Evolutionary conservation across 148 eudicot species (phyloP).

Genomic region (Oxyria digyna): DNA sequence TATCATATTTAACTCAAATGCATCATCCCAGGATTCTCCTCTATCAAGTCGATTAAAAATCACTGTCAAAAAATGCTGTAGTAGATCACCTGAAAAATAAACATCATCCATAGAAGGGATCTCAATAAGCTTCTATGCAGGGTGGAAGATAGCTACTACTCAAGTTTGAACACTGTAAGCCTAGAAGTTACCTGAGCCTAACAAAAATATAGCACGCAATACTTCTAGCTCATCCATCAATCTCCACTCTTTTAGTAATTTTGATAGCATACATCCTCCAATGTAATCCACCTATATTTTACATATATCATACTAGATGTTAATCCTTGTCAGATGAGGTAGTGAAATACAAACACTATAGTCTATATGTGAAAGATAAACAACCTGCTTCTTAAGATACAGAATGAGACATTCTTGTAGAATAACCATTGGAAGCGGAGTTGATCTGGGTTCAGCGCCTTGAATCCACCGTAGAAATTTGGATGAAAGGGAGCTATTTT

Average conservation of each 20-base stretch:
- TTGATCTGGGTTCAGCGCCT: slow-evolving; percentile 46
- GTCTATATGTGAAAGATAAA: slow-evolving; percentile 1
- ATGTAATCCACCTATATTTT: slow-evolving; percentile 59
- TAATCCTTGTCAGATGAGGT: not conserved
- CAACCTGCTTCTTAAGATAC: slow-evolving; percentile 84
- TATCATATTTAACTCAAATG: slow-evolving; percentile 86
- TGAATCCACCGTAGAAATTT: slow-evolving; percentile 69
- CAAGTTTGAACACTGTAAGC: slow-evolving; percentile 1
- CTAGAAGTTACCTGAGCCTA: slow-evolving; percentile 71
- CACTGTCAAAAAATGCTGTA: slow-evolving; percentile 82
- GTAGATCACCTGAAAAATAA: slow-evolving; percentile 65
- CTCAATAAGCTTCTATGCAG: not conserved
- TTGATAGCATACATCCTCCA: slow-evolving; percentile 76
- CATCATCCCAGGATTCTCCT: slow-evolving; percentile 94
- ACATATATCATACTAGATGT: not conserved
- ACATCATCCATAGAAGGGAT: slow-evolving; percentile 5
- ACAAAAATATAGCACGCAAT: slow-evolving; percentile 76
- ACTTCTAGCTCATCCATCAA: slow-evolving; percentile 91
- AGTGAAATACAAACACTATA: not conserved
- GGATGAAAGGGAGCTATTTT: slow-evolving; percentile 68
- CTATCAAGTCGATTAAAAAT: slow-evolving; percentile 74
- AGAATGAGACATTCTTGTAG: slow-evolving; percentile 74
- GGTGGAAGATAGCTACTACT: slow-evolving; percentile 3
- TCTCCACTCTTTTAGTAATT: slow-evolving; percentile 80
- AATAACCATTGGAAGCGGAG: slow-evolving; percentile 68